These are phyloP conservation scores for Eimeria acervulina DNA, from an alignment of 169 alveolate species.

Conservation along the genomic window DNA sequence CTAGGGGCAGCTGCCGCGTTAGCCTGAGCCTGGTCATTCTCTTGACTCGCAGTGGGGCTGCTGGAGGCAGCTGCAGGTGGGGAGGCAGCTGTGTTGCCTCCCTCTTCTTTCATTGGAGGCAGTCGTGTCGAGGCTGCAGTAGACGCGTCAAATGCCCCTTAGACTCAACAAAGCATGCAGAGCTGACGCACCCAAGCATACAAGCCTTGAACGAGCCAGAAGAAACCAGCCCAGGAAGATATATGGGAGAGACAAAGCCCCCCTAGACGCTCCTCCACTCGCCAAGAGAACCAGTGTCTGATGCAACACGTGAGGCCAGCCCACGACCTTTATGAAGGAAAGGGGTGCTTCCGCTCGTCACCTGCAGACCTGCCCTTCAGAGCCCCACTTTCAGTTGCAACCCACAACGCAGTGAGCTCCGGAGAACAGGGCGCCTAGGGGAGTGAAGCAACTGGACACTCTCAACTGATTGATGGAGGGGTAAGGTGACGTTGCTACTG, in stretches of 20 bases:
- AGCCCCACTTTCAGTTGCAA: not conserved
- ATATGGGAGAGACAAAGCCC: not conserved
- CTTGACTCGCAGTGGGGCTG: constrained; percentile 74
- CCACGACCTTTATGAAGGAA: not conserved
- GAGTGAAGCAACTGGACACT: not conserved
- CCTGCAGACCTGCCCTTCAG: not conserved
- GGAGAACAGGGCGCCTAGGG: not conserved
- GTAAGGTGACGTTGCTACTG: not conserved
- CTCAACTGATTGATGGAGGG: not conserved
- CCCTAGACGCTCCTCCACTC: not conserved
- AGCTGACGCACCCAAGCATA: not conserved
- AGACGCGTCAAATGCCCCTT: not conserved
- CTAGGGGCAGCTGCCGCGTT: constrained; percentile 31
- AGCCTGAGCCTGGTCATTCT: constrained; percentile 73
- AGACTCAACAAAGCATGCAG: not conserved
- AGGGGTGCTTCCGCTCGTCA: not conserved
- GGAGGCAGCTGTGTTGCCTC: constrained; percentile 29
- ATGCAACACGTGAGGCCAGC: not conserved
- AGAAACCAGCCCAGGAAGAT: not conserved
- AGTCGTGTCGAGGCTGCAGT: constrained; percentile 17
- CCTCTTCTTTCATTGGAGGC: constrained; percentile 71
- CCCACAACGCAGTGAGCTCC: not conserved
- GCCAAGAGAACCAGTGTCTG: not conserved
- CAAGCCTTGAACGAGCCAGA: not conserved
- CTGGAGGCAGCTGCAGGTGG: constrained; percentile 56